Base-by-base conservation (phyloP, 2,329 filamentous ascomycete genomes). In the Aureobasidium zeae region DNA sequence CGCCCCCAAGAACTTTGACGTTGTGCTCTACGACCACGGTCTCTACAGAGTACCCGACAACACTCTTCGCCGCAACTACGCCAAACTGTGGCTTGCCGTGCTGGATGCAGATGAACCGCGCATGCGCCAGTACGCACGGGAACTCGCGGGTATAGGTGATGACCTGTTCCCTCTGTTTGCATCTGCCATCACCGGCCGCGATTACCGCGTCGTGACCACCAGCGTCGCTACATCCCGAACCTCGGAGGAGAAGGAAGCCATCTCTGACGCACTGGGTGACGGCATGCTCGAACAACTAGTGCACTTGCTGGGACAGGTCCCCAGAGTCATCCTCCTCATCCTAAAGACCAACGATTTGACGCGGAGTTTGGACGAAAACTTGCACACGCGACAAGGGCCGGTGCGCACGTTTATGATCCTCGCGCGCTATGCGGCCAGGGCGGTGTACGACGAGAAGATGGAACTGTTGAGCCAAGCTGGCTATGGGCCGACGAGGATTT, bases 331-430 rank as follows among this genome's bases (percentile, higher is more conserved):
- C 44, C 72, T 98, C 10, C 71, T 98, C 20, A 96, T 98, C 52
- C 73, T 98, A 49, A 98, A 98, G 68, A 98, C 91, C 2, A 98
- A 98, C 61, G 91, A 98, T 64, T 69, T 98, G 28, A 98, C 91
- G 12, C 79, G 91, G 51, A 91, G 83, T 55, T 74, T 98, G 13
- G 91, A 98, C 60, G 91, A 98, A 68, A 88, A 83, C 57, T 70
- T 93, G 26, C 82, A 88, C 44, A 91, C 85, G 0, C 72, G 75
- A 5, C 64, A 77, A 54, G 77, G 77, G 1, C 76, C 77, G 1
- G 64, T 77, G 36, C 68, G 76, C 25, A 75, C 73, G 3, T 80
- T 81, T 56, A 65, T 81, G 49, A 81, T 81, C 47, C 71, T 81
- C 19, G 77, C 77, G 5, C 69, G 71, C 25, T 81, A 81, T 55